phyloP scores from a whole-genome alignment of 495 filamentous ascomycete species.

The Neurospora pannonica region DNA sequence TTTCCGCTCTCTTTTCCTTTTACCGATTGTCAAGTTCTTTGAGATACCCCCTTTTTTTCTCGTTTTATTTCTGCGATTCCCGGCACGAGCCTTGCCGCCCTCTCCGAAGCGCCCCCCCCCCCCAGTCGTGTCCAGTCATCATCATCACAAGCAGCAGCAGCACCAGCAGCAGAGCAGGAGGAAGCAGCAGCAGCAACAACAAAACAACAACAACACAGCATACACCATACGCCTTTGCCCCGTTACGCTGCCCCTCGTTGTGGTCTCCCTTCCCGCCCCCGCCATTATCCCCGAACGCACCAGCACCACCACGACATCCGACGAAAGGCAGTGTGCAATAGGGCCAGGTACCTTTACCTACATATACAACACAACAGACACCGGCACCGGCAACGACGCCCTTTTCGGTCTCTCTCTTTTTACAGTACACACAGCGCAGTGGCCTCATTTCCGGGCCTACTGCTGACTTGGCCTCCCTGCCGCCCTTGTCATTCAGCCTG shows the following conservation, averaged over 20 bases:
- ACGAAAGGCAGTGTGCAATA: not conserved
- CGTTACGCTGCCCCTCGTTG: not conserved
- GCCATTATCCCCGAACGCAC: not conserved
- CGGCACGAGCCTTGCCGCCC: not conserved
- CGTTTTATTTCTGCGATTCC: slow-evolving; percentile 16
- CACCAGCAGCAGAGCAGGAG: not conserved
- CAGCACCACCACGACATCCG: not conserved
- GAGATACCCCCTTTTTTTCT: slow-evolving; percentile 24
- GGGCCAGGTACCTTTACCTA: not conserved
- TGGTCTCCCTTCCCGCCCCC: not conserved
- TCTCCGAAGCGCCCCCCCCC: not conserved
- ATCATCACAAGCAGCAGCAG: not conserved
- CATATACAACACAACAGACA: not conserved
- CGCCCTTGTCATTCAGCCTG: slow-evolving; percentile 11
- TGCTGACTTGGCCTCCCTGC: slow-evolving; percentile 9
- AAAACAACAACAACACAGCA: not conserved
- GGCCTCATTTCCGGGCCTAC: not conserved
- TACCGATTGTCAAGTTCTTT: slow-evolving; percentile 9
- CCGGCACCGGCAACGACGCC: not conserved
- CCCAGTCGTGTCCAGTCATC: not conserved
- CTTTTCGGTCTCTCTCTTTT: not conserved
- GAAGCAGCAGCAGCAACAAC: not conserved
- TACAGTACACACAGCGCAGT: not conserved
- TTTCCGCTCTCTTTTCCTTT: slow-evolving; percentile 20
- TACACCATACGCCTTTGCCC: not conserved